These are phyloP conservation scores for Arthrobotrys pseudoclavata DNA, from an alignment of 2,329 filamentous ascomycete species.

Conservation along the genomic window DNA sequence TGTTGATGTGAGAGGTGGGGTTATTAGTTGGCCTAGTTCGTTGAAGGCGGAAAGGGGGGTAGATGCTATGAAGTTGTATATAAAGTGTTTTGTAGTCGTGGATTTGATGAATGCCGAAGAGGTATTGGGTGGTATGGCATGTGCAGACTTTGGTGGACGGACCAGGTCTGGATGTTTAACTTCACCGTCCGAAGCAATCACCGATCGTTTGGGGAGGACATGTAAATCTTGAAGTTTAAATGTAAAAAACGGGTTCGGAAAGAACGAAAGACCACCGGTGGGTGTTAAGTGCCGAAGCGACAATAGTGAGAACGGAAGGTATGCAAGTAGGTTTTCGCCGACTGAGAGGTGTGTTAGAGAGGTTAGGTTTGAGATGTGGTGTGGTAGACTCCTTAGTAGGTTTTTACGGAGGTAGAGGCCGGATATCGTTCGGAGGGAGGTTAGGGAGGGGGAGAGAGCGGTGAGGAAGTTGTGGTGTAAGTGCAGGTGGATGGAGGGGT, in stretches of 20 bases:
- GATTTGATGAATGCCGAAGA: constrained; percentile 7
- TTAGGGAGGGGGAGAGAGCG: constrained; percentile 25
- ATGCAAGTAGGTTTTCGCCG: constrained; percentile 29
- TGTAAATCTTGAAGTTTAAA: constrained; percentile 1
- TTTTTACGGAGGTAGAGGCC: constrained; percentile 44
- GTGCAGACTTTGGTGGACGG: background rate
- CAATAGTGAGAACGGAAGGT: constrained; percentile 38
- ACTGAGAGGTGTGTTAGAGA: constrained; percentile 15
- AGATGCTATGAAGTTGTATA: constrained; percentile 30
- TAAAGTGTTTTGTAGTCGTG: background rate
- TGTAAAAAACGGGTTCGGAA: constrained; percentile 38
- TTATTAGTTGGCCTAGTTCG: constrained; percentile 22
- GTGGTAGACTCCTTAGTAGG: constrained; percentile 23
- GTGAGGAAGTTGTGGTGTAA: constrained; percentile 27
- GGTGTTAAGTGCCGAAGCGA: constrained; percentile 7
- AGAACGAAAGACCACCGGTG: background rate
- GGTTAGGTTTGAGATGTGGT: constrained; percentile 32
- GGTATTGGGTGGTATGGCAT: background rate
- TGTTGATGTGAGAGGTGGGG: constrained; percentile 9
- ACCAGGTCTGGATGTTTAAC: background rate
- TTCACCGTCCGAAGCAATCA: background rate
- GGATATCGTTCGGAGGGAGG: constrained; percentile 17
- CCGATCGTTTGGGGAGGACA: background rate
- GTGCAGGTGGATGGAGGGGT: constrained; percentile 21
- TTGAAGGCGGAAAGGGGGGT: constrained; percentile 43